Conservation (phyloP, 305 asterid genomes). For the Ajuga reptans region DNA sequence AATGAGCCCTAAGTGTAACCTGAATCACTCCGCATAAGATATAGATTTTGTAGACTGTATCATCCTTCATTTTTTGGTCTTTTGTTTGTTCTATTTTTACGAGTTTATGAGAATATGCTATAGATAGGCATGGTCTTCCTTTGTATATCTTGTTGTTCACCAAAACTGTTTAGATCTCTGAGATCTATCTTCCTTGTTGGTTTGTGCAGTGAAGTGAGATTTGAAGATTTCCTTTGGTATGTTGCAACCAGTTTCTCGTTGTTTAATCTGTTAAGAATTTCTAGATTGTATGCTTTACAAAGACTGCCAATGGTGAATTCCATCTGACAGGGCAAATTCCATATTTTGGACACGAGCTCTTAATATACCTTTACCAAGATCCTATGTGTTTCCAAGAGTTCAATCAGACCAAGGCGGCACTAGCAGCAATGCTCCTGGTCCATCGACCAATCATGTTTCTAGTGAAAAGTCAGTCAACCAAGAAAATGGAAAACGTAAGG, state of each 20-base stretch:
- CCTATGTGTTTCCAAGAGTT: constrained; percentile 40
- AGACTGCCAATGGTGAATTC: constrained; percentile 27
- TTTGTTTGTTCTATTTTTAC: background rate
- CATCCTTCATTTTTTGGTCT: background rate
- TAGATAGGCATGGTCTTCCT: background rate
- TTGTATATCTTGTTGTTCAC: background rate
- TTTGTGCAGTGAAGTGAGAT: constrained; percentile 67
- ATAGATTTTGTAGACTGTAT: background rate
- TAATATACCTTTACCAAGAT: constrained; percentile 67
- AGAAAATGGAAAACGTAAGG: constrained; percentile 41
- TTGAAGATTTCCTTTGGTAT: constrained; percentile 90
- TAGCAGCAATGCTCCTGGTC: constrained; percentile 21
- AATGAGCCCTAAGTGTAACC: background rate
- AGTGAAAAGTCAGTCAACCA: constrained; percentile 33
- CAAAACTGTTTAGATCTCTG: constrained; percentile 8
- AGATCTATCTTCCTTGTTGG: constrained; percentile 22
- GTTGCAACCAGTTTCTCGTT: constrained; percentile 18
- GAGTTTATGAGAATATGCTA: background rate
- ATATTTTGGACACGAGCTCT: constrained; percentile 93
- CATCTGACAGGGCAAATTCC: constrained; percentile 76
- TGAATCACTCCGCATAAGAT: background rate
- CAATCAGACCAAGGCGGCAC: constrained; percentile 34
- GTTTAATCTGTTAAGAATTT: background rate
- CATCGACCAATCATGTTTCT: constrained; percentile 22
- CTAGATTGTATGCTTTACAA: constrained; percentile 1